Conservation (phyloP, 2,329 filamentous ascomycete genomes). For the Aspergillus carbonarius region DNA sequence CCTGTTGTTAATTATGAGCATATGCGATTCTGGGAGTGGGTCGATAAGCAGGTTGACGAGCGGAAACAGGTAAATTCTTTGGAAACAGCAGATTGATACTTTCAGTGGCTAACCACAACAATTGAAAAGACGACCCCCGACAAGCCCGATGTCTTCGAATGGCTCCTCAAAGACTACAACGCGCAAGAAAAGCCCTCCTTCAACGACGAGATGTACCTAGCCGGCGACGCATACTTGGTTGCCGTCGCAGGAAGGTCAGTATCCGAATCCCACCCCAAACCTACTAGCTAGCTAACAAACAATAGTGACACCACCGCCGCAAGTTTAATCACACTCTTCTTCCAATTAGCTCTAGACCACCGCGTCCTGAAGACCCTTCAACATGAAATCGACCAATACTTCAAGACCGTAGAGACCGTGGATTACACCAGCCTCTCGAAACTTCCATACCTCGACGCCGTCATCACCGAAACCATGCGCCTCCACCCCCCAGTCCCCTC, state of each 20-base stretch:
- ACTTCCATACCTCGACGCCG: not conserved
- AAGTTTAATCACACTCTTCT: not conserved
- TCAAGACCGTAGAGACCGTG: not conserved
- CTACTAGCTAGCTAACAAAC: not conserved
- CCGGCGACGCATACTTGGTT: not conserved
- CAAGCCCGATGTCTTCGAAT: not conserved
- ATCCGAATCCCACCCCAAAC: too few species aligned
- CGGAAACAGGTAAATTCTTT: not conserved
- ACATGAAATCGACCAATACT: not conserved
- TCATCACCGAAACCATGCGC: conserved; percentile 1
- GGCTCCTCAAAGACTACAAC: not conserved
- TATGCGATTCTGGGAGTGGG: not conserved
- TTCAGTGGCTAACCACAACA: not conserved
- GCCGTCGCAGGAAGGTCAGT: not conserved
- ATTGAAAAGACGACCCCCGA: not conserved
- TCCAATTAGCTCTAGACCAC: not conserved
- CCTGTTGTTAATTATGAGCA: not conserved
- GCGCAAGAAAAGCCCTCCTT: not conserved
- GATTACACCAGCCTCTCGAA: not conserved
- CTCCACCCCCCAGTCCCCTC: not conserved
- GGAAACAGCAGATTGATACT: not conserved
- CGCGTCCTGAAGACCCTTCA: not conserved
- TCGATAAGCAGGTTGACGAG: not conserved
- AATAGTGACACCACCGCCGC: not conserved
- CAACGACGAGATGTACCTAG: not conserved